These are phyloP conservation scores for Saccharomycopsis sp. DNA, from an alignment of 805 yeast genomes.

Conservation along the genomic window DNA sequence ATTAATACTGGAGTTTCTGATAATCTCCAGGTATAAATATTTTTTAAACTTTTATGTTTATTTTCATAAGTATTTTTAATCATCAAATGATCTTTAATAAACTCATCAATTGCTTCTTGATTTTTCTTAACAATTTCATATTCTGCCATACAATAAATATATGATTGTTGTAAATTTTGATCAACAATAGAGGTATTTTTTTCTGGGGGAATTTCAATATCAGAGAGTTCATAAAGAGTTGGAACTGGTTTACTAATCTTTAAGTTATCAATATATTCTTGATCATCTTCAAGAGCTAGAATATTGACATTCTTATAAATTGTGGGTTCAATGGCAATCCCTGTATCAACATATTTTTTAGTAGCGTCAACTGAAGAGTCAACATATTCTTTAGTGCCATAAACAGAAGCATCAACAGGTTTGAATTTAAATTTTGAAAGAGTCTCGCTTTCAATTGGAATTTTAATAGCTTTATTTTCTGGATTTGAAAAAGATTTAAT, in stretches of 20 bases:
- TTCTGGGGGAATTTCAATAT: constrained; percentile 7
- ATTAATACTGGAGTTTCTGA: constrained; percentile 1
- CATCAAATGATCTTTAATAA: constrained; percentile 7
- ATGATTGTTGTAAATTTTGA: background rate
- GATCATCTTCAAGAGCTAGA: constrained; percentile 6
- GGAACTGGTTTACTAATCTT: constrained; percentile 1
- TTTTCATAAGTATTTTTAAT: background rate
- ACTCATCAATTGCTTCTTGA: background rate
- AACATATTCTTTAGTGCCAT: no score
- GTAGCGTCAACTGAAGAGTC: constrained; percentile 44
- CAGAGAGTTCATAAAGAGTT: background rate
- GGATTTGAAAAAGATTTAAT: no score
- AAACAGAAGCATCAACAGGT: no score
- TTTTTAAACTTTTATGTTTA: background rate
- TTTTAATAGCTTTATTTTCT: no score
- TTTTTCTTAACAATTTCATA: constrained; percentile 1
- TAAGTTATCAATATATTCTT: background rate
- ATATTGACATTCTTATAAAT: background rate
- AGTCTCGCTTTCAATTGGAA: no score
- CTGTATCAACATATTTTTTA: constrained; percentile 37
- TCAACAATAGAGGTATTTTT: no score
- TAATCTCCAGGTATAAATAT: constrained; percentile 11
- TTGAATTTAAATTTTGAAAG: no score
- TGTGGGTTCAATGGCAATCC: constrained; percentile 20
- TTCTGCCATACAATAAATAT: constrained; percentile 7